Base-by-base conservation (phyloP, 805 yeast species). In the Wickerhamiella azyma region DNA sequence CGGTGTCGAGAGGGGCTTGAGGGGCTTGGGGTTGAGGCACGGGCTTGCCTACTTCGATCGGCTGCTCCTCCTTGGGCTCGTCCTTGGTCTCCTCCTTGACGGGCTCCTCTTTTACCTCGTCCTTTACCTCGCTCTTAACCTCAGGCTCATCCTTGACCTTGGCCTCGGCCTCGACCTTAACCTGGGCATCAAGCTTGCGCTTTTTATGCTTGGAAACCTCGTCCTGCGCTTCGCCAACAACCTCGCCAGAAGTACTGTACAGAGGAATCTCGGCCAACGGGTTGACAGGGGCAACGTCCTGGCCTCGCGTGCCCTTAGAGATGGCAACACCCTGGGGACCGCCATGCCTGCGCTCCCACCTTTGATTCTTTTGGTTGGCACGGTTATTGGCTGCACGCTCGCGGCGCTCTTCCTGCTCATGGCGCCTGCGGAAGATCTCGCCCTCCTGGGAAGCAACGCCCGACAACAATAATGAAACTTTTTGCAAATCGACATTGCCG, bases 201-300 rank as follows among this genome's bases (percentile, higher is more conserved):
- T 30, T 30, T 13, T 51, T 50, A 35, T 46, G 42, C 11, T 51
- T 48, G 6, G 44, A 71, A 5, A 80, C 88, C 56, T 77, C 65
- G 62, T 83, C 66, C 43, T 79, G 74, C 49, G 74, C 62, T 1
- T 80, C 77, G 4, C 85, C 85, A 4, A 84, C 85, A 35, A 74
- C 61, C 50, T 81, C 75, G 5, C 95, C 94, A n/a, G 71, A 65
- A 0, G 83, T 76, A 46, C 81, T 81, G 62, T 81, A 79, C 50
- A 86, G 64, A 9, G 92, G 92, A 70, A 88, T 74, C 55, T 78
- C 81, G 16, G 71, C 74, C 45, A 75, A 75, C 0, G 94, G 84
- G 10, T 67, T 64, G 2, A 76, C 66, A 2, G 94, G 92, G 1
- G 85, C 92, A 55, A 73, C 77, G 52, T 84, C 94, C 50, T 77